Conservation (phyloP, 2,329 filamentous ascomycete genomes). For the Colletotrichum liriopes region DNA sequence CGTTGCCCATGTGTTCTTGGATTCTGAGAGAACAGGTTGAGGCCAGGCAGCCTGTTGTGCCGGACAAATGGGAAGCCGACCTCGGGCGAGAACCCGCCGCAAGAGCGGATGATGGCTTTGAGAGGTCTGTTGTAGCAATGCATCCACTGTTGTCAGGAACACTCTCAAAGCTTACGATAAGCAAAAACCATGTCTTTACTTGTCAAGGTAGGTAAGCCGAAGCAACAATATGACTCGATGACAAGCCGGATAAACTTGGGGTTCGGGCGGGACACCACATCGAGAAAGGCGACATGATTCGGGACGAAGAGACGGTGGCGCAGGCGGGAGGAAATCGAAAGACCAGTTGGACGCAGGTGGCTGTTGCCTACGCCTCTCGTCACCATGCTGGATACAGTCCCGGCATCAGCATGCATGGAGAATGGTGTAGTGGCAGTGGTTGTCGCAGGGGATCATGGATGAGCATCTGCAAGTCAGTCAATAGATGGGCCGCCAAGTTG, state of each 20-base stretch:
- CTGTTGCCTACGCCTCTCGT: slow-evolving; percentile 26
- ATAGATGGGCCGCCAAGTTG: slow-evolving; percentile 39
- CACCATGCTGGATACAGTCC: slow-evolving; percentile 7
- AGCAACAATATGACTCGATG: not conserved
- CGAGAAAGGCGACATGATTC: slow-evolving; percentile 3
- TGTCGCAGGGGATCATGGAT: slow-evolving; percentile 21
- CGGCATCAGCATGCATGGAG: slow-evolving; percentile 35
- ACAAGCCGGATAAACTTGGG: slow-evolving; percentile 3
- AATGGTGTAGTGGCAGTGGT: slow-evolving; percentile 42
- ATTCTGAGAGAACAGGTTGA: not conserved
- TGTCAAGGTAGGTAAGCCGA: slow-evolving; percentile 1
- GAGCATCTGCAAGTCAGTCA: slow-evolving; percentile 39
- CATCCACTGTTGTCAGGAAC: not conserved
- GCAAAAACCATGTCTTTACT: slow-evolving; percentile 4
- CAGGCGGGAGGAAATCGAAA: slow-evolving; percentile 3
- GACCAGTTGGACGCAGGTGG: slow-evolving; percentile 4
- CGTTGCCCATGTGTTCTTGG: not conserved
- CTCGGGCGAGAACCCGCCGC: not conserved
- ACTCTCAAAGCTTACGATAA: not conserved
- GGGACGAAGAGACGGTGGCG: not conserved
- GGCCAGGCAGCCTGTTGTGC: slow-evolving; percentile 1
- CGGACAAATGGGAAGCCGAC: not conserved
- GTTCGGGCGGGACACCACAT: slow-evolving; percentile 7
- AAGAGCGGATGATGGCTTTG: not conserved
- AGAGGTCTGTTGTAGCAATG: no score